Evolutionary conservation across 352 stramenopile genomes (phyloP), one percentile per base, ranked within the genome.

Genomic region (Bremia lactucae): DNA sequence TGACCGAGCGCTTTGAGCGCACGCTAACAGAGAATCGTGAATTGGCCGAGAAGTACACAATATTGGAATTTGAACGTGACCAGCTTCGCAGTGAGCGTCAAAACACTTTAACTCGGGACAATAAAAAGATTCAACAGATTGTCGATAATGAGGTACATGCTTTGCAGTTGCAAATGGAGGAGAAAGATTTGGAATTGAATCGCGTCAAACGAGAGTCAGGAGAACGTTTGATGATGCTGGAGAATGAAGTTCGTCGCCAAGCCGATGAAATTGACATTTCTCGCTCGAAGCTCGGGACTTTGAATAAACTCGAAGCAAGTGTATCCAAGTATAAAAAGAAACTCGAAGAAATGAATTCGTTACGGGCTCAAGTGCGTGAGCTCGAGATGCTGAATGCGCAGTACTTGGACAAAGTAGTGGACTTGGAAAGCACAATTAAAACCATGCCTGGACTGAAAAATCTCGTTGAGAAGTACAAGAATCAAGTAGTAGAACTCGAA

Each of bases 71-170:
- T 10, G 80, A 89, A 34, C 78, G 75, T 8, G 64, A 83, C 31
- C 79, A 86, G 42, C 62, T 92, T 6, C 53, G 81, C 19, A 59
- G 46, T 13, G 80, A 89, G 37, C 70, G 76, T 13, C 77, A 90
- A 48, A 79, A 66, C 21, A 85, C 77, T 6, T 65, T 89, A 10
- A 74, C 75, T 20, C 66, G 75, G 23, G 77, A 90, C 59, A 89
- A 92, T 62, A 85, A 87, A 31, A 92, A 92, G 54, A 85, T 92
- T 42, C 71, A 89, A 44, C 73, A 91, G 55, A 82, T 92, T 41
- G 80, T 92, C 4, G 79, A 88, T 21, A 71, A 75, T 24, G 77
- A 92, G 49, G 65, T 88, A 13, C 77, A 92, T 31, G 59, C 71
- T 31, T 50, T 89, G 11, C 82, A 69, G 9, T 59, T 87, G 42